Evolutionary conservation across 2,329 filamentous ascomycete genomes (phyloP), one percentile per base, ranked within the genome.

Genomic region (Aspergillus fumigatiaffinis): DNA sequence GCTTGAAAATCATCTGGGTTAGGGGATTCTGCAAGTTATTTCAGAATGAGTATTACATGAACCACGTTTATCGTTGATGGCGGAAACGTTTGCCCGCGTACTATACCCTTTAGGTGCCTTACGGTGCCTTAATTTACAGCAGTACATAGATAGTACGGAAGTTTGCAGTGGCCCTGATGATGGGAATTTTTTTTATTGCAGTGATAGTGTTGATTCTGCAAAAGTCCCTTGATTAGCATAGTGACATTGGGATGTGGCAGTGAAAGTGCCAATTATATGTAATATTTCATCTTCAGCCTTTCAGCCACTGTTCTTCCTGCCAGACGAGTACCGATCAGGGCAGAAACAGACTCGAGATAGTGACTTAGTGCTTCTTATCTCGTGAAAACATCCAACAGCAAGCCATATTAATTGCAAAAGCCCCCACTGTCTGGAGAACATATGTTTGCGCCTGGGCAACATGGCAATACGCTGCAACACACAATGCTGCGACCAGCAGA

Each of bases 391-490:
- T 53, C 57, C 60, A 66, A 50, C 67, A 70, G 56, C 68, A 70
- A 35, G 59, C 60, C 26, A 74, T 64, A 60, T 83, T 80, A 1
- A 81, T 32, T 4, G 72, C 61, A 61, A 79, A 82, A 44, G 82
- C 71, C 3, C 67, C 69, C 14, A 81, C 67, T 2, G 80, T 73
- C 67, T 86, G 77, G 50, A 79, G 73, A 26, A 86, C 73, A 68
- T 82, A 87, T 14, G 73, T 67, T 51, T 80, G 77, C 38, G 84
- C 80, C 60, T 85, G 81, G 2, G 71, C 67, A 28, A 86, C 83
- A 71, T 87, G 84, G 26, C 77, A 78, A 66, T 78, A 86, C 17
- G 83, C 73, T 1, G 79, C 70, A 28, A 77, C 67, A 44, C 84
- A 73, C 50, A 86, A 66, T 1, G 76, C 54, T 20, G 73, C 73